Evolutionary conservation across 768 basidiomycete species (phyloP).

Genomic region (Naganishia vaughanmartiniae): DNA sequence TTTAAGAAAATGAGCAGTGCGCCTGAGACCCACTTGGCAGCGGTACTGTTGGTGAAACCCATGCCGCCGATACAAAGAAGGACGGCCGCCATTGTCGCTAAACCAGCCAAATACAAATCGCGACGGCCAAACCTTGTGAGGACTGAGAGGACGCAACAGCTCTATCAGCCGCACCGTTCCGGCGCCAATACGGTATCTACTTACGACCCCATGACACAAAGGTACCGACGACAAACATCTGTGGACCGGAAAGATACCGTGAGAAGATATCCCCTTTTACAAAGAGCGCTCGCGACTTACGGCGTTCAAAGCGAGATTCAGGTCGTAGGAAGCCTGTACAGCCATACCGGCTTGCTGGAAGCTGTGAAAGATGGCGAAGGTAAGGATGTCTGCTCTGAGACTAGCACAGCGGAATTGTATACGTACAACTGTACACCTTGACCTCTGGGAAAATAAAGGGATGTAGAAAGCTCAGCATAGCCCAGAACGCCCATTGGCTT

Average conservation of each 20-base stretch:
- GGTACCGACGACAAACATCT: slow-evolving; percentile 50
- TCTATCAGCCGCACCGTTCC: too few species aligned
- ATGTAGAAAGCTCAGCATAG: slow-evolving; percentile 26
- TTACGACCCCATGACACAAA: slow-evolving; percentile 48
- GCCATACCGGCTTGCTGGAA: slow-evolving; percentile 44
- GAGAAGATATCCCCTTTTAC: background rate
- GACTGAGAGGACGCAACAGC: slow-evolving; percentile 29
- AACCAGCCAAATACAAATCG: slow-evolving; percentile 51
- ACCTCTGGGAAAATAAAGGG: slow-evolving; percentile 36
- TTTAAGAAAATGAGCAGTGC: slow-evolving; percentile 50
- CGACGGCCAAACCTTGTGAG: slow-evolving; percentile 50
- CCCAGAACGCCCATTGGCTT: slow-evolving; percentile 34
- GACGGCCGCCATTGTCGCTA: slow-evolving; percentile 41
- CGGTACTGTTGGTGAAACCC: slow-evolving; percentile 37
- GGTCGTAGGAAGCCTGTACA: slow-evolving; percentile 35
- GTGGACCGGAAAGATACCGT: too few species aligned
- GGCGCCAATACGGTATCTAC: background rate
- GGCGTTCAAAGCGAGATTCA: slow-evolving; percentile 40
- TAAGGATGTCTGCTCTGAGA: too few species aligned
- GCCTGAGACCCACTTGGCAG: slow-evolving; percentile 46
- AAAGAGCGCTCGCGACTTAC: background rate
- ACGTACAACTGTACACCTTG: slow-evolving; percentile 45
- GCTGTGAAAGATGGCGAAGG: background rate
- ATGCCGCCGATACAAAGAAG: slow-evolving; percentile 51
- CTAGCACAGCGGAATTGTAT: too few species aligned